Conservation (phyloP, 2,329 filamentous ascomycete species). For the Calonectria pteridis region DNA sequence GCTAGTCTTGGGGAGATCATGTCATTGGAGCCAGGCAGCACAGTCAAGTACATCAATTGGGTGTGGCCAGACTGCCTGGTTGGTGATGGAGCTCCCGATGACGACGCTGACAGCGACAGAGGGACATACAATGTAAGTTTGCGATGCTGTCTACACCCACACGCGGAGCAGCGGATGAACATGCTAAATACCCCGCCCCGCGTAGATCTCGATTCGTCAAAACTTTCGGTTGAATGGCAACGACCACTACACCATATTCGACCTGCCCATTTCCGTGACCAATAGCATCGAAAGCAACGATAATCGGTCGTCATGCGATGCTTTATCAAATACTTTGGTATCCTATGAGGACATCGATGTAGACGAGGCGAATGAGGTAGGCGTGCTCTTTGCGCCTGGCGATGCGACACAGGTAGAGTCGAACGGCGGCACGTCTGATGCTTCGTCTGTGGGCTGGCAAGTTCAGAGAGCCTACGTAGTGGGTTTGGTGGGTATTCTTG, state of each 20-base stretch:
- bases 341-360: constrained; percentile 59
- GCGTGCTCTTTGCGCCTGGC: constrained; percentile 65
- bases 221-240: constrained; percentile 74
- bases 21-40: constrained; percentile 72
- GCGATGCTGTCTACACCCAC: background rate
- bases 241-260: constrained; percentile 77
- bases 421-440: constrained; percentile 23
- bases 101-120: constrained; percentile 57
- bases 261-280: constrained; percentile 76
- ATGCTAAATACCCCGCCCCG: constrained; percentile 5
- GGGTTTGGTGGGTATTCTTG: constrained; percentile 5
- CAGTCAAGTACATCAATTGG: constrained; percentile 81
- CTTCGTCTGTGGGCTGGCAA: constrained; percentile 4
- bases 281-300: constrained; percentile 67
- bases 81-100: constrained; percentile 65
- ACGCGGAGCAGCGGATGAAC: background rate
- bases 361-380: constrained; percentile 57
- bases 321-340: constrained; percentile 64
- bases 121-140: constrained; percentile 72
- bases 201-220: constrained; percentile 76
- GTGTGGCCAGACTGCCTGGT: constrained; percentile 77
- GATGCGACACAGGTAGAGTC: constrained; percentile 59
- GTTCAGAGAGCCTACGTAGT: constrained; percentile 13
- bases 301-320: constrained; percentile 62
- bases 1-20: constrained; percentile 69